Percentiles rank a stretch among this genome's conserved stretches.
These are phyloP conservation scores for Cryphonectria nitschkei DNA, from an alignment of 2,329 filamentous ascomycete genomes.

Conservation along the genomic window DNA sequence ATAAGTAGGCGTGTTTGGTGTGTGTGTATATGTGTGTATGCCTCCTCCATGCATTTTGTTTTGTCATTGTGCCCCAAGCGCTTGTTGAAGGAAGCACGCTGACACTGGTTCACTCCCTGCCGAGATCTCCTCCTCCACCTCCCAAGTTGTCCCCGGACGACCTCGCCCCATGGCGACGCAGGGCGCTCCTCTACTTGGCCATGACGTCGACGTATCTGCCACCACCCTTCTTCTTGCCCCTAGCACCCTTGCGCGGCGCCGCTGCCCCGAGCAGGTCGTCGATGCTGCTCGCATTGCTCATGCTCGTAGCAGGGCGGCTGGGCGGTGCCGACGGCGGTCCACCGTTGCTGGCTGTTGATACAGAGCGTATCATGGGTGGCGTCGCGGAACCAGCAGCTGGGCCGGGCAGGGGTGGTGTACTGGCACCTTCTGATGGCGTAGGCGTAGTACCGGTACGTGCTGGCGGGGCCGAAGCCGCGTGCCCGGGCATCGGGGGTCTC, in stretches of 20 bases:
- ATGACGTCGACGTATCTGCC: constrained; percentile 96
- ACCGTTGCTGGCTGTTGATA: constrained; percentile 50
- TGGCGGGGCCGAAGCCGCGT: constrained; percentile 20
- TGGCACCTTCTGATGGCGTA: constrained; percentile 23
- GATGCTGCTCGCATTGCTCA: constrained; percentile 92
- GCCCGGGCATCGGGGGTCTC: constrained; percentile 55
- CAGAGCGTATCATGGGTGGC: constrained; percentile 52
- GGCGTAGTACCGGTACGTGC: constrained; percentile 18
- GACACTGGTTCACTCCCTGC: not conserved
- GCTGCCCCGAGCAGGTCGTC: constrained; percentile 86
- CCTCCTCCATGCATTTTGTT: not conserved
- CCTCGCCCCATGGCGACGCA: not conserved
- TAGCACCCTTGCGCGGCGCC: constrained; percentile 66
- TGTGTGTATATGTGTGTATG: not conserved
- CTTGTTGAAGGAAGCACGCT: not conserved
- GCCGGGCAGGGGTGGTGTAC: constrained; percentile 26
- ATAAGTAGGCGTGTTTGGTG: not conserved
- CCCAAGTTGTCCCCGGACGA: not conserved
- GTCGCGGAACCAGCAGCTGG: constrained; percentile 38
- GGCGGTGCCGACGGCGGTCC: constrained; percentile 56
- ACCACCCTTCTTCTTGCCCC: constrained; percentile 68
- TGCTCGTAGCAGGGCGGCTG: constrained; percentile 74
- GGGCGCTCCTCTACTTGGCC: constrained; percentile 59
- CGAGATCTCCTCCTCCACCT: not conserved
- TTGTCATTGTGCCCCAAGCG: not conserved